Evolutionary conservation across 345 rosid species (phyloP).

Genomic region (Eucalyptus tenuipes): DNA sequence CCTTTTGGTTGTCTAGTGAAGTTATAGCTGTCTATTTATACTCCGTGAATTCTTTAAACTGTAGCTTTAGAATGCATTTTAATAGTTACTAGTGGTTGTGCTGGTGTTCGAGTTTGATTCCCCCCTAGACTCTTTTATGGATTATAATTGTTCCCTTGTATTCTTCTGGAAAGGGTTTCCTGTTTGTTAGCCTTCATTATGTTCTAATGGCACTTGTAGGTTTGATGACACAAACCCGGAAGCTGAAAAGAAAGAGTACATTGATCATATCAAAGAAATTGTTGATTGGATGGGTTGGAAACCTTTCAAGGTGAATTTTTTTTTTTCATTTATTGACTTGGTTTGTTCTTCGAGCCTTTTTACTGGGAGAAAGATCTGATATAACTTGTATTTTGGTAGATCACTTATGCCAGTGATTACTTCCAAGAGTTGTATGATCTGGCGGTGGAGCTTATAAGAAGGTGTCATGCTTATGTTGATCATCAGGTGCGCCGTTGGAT

Average conservation of each 20-base stretch:
- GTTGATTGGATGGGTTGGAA: conserved; percentile 98
- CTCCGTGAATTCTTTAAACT: not conserved
- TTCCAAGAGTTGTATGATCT: conserved; percentile 90
- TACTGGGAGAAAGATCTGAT: not conserved
- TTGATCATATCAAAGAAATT: conserved; percentile 90
- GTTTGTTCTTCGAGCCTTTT: not conserved
- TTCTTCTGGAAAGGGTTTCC: not conserved
- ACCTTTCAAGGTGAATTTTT: conserved; percentile 65
- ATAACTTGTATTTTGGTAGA: conserved; percentile 29
- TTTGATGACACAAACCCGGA: conserved; percentile 97
- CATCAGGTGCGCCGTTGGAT: conserved; percentile 56
- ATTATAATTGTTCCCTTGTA: not conserved
- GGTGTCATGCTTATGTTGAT: conserved; percentile 97
- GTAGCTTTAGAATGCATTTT: not conserved
- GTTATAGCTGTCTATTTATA: not conserved
- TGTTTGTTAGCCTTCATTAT: not conserved
- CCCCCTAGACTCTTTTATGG: not conserved
- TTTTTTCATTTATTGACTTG: not conserved
- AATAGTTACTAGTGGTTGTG: not conserved
- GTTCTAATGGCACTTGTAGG: conserved; percentile 11
- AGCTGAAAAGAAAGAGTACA: conserved; percentile 97
- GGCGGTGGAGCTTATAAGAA: conserved; percentile 78
- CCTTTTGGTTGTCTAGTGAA: not conserved
- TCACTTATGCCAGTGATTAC: conserved; percentile 94
- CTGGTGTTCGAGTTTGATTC: not conserved